phyloP scores from a whole-genome alignment of 2,329 filamentous ascomycete species.

The Aspergillus pseudonomiae region DNA sequence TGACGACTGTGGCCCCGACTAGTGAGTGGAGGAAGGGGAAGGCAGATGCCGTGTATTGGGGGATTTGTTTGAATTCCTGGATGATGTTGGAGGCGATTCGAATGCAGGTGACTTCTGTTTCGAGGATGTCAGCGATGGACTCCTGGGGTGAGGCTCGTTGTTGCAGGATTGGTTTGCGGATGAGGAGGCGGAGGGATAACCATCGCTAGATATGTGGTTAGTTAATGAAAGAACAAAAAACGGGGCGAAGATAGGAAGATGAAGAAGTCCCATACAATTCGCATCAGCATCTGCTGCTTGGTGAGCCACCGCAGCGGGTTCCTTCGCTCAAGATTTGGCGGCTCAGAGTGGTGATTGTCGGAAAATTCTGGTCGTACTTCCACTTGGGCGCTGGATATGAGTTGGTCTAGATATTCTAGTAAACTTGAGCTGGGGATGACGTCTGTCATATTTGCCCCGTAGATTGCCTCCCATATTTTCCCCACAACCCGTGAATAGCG shows the following conservation, averaged over 20 bases:
- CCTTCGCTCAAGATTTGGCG: not conserved
- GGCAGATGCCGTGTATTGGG: slow-evolving; percentile 23
- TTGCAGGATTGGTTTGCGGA: slow-evolving; percentile 24
- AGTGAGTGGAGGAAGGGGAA: slow-evolving; percentile 29
- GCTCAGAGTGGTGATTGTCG: slow-evolving; percentile 9
- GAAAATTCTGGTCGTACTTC: slow-evolving; percentile 19
- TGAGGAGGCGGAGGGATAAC: slow-evolving; percentile 23
- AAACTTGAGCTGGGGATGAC: slow-evolving; percentile 16
- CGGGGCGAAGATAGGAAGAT: not conserved
- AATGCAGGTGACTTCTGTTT: slow-evolving; percentile 28
- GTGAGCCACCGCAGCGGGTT: slow-evolving; percentile 21
- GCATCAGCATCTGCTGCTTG: slow-evolving; percentile 27
- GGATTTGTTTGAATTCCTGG: slow-evolving; percentile 22
- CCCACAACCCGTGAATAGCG: slow-evolving; percentile 24
- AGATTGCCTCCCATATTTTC: slow-evolving; percentile 28
- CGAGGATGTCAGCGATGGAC: slow-evolving; percentile 10
- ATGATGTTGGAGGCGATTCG: slow-evolving; percentile 20
- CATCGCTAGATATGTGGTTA: slow-evolving; percentile 20
- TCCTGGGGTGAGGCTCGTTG: not conserved
- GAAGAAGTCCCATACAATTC: slow-evolving; percentile 17
- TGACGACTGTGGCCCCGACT: slow-evolving; percentile 23
- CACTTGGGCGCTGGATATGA: slow-evolving; percentile 21
- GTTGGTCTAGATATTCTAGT: slow-evolving; percentile 22
- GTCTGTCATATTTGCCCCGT: slow-evolving; percentile 20
- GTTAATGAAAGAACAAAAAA: not conserved